Evolutionary conservation across 805 yeast species (phyloP).

Genomic region (Candida vaughaniae): DNA sequence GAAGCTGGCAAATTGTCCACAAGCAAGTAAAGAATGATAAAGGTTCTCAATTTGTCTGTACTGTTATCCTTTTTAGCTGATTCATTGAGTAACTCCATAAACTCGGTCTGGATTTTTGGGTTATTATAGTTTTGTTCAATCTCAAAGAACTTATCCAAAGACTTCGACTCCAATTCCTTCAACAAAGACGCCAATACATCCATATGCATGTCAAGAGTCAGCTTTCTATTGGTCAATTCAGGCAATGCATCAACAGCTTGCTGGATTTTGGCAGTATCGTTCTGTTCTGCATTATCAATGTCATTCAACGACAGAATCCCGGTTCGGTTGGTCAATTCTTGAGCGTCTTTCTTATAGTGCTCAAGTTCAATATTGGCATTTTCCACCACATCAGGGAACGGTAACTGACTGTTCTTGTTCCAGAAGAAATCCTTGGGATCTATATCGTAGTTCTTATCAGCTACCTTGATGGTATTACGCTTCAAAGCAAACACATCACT

Average conservation of each 20-base stretch:
- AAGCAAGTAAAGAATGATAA: constrained; percentile 67
- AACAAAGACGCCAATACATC: constrained; percentile 83
- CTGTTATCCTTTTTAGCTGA: constrained; percentile 53
- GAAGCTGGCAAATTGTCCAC: constrained; percentile 42
- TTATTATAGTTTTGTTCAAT: constrained; percentile 81
- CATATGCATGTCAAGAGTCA: constrained; percentile 94
- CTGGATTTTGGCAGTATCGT: constrained; percentile 59
- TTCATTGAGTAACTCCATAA: constrained; percentile 54
- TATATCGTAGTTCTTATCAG: constrained; percentile 67
- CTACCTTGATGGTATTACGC: constrained; percentile 76
- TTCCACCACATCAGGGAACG: constrained; percentile 99
- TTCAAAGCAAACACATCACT: constrained; percentile 84
- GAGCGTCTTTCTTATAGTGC: constrained; percentile 82
- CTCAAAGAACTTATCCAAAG: constrained; percentile 88
- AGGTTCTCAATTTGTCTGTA: constrained; percentile 86
- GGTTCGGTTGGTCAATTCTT: constrained; percentile 75
- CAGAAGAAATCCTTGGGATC: constrained; percentile 95
- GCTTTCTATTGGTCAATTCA: constrained; percentile 83
- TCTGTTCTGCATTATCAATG: constrained; percentile 52
- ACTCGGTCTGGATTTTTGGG: constrained; percentile 57
- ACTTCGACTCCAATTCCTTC: constrained; percentile 80
- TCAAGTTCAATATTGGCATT: constrained; percentile 84
- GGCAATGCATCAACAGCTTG: constrained; percentile 92
- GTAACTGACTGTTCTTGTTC: constrained; percentile 77
- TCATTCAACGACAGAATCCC: constrained; percentile 73